Evolutionary conservation across 2,329 filamentous ascomycete species (phyloP), one percentile per base, ranked within the genome.

Genomic region (Aureobasidium vineae): DNA sequence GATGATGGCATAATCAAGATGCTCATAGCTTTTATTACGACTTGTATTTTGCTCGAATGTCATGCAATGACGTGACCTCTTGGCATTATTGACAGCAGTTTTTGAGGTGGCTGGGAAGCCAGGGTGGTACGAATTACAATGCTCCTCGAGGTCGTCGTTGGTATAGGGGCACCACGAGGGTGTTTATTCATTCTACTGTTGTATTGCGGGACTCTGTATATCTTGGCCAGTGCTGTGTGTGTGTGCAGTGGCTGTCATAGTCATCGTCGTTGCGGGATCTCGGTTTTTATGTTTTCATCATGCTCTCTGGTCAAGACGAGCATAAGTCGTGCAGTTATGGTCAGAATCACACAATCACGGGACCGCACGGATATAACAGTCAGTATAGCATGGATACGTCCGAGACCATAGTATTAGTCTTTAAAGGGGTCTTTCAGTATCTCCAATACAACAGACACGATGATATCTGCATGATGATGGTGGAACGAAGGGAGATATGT

Each of bases 1-100:
- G 59, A 63, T 15, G 28, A 40, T 13, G 21, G 47, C 59, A 50
- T 40, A 50, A 40, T 63, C n/a, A 31, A 63, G 28, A n/a, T 60
- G 56, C 31, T 59, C 54, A 60, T 36, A 47, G 10, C 56, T 36
- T 19, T 23, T 47, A 56, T 36, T 16, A n/a, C 23, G 26, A 19
- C 16, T 19, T n/a, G 6, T n/a, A n/a, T n/a, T 40, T 7, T 31
- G 3, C 10, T 6, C 15, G 31, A 11, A 5, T 31, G 19, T 11
- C 19, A 16, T 21, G 38, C 38, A n/a, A 56, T 56, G 36, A 56
- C 21, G 52, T 56, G 52, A 40, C 2, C 11, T n/a, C 5, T 23
- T 11, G 23, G 7, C 5, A 31, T 16, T 43, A 23, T n/a, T 59
- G 8, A 31, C 16, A 6, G 1, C 10, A 1, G 19, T 2, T 15